Conservation (phyloP, 2,329 filamentous ascomycete species). For the Diaporthe velutina region DNA sequence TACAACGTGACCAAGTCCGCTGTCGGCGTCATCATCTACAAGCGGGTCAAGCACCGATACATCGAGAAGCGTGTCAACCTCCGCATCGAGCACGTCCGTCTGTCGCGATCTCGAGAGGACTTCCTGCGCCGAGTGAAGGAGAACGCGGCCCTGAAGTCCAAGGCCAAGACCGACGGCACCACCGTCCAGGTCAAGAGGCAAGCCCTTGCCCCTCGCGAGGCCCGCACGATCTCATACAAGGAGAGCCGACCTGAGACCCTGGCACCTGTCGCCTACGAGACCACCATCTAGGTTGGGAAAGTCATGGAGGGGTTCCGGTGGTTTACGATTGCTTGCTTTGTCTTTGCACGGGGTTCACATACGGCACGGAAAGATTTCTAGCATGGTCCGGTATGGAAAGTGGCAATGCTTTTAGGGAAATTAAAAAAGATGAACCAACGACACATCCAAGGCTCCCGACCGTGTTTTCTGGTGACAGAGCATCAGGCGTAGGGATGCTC, state of each 20-base stretch:
- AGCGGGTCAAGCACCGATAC: constrained; percentile 99
- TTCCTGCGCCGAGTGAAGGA: constrained; percentile 97
- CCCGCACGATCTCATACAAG: constrained; percentile 82
- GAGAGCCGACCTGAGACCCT: constrained; percentile 93
- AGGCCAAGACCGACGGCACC: constrained; percentile 91
- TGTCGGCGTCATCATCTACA: constrained; percentile 99
- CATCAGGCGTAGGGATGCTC: constrained; percentile 37
- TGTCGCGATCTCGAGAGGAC: constrained; percentile 95
- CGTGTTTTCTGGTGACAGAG: constrained; percentile 31
- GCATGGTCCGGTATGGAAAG: constrained; percentile 50
- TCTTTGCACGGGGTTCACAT: constrained; percentile 52
- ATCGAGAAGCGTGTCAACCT: constrained; percentile 99
- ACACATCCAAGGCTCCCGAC: constrained; percentile 38
- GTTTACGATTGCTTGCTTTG: constrained; percentile 48
- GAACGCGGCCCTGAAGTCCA: constrained; percentile 91
- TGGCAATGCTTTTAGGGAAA: constrained; percentile 50
- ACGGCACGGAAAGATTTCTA: constrained; percentile 51
- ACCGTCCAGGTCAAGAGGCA: constrained; percentile 94
- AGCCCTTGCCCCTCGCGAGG: constrained; percentile 82
- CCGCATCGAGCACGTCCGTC: constrained; percentile 95
- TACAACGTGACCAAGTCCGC: constrained; percentile 99
- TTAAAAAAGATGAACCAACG: constrained; percentile 48
- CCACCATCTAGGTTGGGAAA: constrained; percentile 81
- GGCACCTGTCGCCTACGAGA: constrained; percentile 95
- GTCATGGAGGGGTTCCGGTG: constrained; percentile 41